These are phyloP conservation scores for Monosporascus sp. DNA, from an alignment of 2,329 filamentous ascomycete genomes.

Conservation along the genomic window DNA sequence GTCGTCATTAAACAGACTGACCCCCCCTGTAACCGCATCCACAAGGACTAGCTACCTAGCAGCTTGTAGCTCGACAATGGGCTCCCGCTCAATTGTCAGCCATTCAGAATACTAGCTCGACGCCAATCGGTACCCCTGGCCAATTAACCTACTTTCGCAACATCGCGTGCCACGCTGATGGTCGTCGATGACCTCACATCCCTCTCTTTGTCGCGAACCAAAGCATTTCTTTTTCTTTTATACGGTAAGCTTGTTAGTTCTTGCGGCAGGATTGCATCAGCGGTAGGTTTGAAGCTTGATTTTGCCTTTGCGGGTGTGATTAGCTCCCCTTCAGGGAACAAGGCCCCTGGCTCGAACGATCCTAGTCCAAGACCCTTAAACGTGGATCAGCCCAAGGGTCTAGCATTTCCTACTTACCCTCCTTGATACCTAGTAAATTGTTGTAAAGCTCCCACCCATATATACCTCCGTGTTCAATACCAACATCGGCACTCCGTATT, in stretches of 20 bases:
- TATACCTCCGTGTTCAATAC: too few species aligned
- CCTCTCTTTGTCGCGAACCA: neutral
- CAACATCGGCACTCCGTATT: too few species aligned
- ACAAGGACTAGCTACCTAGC: neutral
- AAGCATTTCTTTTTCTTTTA: neutral
- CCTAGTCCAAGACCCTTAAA: neutral
- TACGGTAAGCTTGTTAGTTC: neutral
- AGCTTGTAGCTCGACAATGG: too few species aligned
- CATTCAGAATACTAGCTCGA: neutral
- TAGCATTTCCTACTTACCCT: too few species aligned
- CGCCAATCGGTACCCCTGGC: neutral
- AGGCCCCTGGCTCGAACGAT: neutral
- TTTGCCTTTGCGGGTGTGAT: neutral
- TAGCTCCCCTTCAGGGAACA: neutral
- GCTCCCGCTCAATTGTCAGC: neutral
- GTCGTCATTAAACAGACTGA: neutral
- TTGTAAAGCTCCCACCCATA: too few species aligned
- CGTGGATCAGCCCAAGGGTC: too few species aligned
- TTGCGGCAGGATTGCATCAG: neutral
- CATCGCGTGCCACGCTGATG: neutral
- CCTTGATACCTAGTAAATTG: too few species aligned
- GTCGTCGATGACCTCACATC: neutral
- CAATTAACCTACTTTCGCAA: neutral
- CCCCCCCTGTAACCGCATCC: neutral
- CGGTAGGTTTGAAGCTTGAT: neutral